These are phyloP conservation scores for Chrysanthemum makinoi DNA, from an alignment of 129 eudicot species.

Conservation along the genomic window DNA sequence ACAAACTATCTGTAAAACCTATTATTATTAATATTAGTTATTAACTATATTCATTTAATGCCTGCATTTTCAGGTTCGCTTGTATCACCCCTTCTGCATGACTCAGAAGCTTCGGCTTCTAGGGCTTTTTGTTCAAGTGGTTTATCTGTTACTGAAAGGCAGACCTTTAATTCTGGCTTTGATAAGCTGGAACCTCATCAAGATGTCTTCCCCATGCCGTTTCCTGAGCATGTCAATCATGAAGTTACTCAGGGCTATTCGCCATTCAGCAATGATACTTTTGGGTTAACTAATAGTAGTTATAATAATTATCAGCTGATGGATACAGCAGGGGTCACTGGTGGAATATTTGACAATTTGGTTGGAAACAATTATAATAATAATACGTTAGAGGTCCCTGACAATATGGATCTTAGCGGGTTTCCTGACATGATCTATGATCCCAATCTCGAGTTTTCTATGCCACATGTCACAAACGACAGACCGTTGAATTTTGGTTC, in stretches of 20 bases:
- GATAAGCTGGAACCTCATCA: slow-evolving; percentile 33
- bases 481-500: slow-evolving; percentile 31
- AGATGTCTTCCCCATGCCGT: slow-evolving; percentile 21
- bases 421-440: slow-evolving; percentile 13
- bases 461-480: slow-evolving; percentile 21
- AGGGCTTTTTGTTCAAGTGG: slow-evolving; percentile 34
- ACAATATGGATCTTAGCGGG: slow-evolving; percentile 30
- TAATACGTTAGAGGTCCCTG: slow-evolving; percentile 19
- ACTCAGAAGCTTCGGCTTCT: slow-evolving; percentile 44
- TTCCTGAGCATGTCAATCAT: slow-evolving; percentile 26
- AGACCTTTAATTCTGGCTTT: slow-evolving; percentile 27
- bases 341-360: slow-evolving; percentile 18
- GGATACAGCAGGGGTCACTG: slow-evolving; percentile 24
- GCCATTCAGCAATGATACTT: slow-evolving; percentile 23
- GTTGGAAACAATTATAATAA: slow-evolving; percentile 6
- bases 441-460: slow-evolving; percentile 18
- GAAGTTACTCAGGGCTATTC: slow-evolving; percentile 29
- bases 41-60: slow-evolving; percentile 10
- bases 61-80: slow-evolving; percentile 30
- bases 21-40: neutral
- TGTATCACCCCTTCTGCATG: slow-evolving; percentile 28
- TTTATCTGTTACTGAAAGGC: slow-evolving; percentile 38
- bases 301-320: slow-evolving; percentile 15
- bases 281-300: slow-evolving; percentile 32
- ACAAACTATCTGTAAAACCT: slow-evolving; percentile 5